These are phyloP conservation scores for Loxodes magnus DNA, from an alignment of 73 alveolate species.

Conservation along the genomic window DNA sequence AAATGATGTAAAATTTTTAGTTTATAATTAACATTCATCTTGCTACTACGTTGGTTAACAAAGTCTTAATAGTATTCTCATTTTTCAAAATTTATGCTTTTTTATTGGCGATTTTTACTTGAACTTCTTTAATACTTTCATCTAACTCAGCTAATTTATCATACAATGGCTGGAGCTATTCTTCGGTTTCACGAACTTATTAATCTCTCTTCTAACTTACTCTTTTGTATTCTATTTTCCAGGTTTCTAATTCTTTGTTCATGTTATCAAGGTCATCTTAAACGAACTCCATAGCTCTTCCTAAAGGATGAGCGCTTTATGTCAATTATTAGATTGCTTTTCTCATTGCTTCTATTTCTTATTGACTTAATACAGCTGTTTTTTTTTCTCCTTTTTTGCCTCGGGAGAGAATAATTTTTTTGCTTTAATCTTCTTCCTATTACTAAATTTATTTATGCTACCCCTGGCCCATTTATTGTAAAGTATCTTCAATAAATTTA, in stretches of 20 bases:
- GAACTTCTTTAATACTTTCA: constrained; percentile 15
- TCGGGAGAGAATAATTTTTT: background rate
- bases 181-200: constrained; percentile 23
- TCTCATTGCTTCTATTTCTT: constrained; percentile 12
- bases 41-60: constrained; percentile 15
- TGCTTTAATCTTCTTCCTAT: background rate
- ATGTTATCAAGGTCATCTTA: constrained; percentile 25
- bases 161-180: constrained; percentile 17
- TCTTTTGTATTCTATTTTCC: constrained; percentile 16
- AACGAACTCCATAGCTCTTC: constrained; percentile 19
- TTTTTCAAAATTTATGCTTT: constrained; percentile 23
- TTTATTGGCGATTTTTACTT: constrained; percentile 11
- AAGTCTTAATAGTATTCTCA: constrained; percentile 7
- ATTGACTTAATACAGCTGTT: background rate
- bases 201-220: constrained; percentile 17
- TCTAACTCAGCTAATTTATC: constrained; percentile 30
- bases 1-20: too few species aligned
- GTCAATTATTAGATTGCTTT: constrained; percentile 10
- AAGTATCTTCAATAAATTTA: constrained; percentile 14
- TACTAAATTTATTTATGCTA: constrained; percentile 4
- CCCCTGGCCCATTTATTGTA: constrained; percentile 8
- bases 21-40: too few species aligned
- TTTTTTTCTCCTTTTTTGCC: background rate
- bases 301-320: constrained; percentile 19
- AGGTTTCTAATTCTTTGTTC: constrained; percentile 17